Evolutionary conservation across 2,329 filamentous ascomycete species (phyloP), one percentile per base, ranked within the genome.

Genomic region (Pseudocercospora ulei): DNA sequence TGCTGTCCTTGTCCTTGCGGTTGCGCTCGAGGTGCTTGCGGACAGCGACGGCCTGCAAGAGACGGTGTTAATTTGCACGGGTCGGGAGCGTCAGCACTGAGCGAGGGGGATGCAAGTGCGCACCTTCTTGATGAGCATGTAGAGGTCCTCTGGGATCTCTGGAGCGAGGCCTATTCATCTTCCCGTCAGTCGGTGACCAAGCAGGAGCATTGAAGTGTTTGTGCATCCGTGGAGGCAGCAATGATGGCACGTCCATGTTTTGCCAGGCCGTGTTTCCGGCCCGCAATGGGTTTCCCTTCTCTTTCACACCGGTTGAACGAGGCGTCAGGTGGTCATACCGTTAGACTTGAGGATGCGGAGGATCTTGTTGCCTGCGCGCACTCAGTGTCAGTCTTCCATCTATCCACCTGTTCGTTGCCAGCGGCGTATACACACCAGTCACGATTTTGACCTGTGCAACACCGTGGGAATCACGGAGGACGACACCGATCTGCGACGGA

Each of bases 91-190:
- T 18, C 9, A 18, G 17, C 30, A 13, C 12, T n/a, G 7, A 19
- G 26, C 2, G 19, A 28, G 17, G 13, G 11, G 7, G 22, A 12
- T 30, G 9, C 7, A 18, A n/a, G 11, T 1, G 53, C 61, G 63
- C 66, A 92, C 88, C 86, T 98, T 98, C 83, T 95, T 95, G 84
- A 96, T 96, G 69, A 96, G 76, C 83, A 94, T 93, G 82, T 96
- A 98, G 58, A 96, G 82, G 72, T 98, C 90, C 80, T 98, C 90
- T 65, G 92, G 90, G 61, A 98, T 80, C 69, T 96, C 87, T 67
- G 92, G 90, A 60, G 90, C 88, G 66, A 98, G 86, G 75, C 90
- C 90, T 98, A 73, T 73, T 66, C 51, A 60, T 61, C 60, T 58
- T 62, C 62, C 61, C 55, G 61, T 64, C 61, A 63, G 61, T 59